These are phyloP conservation scores for Tausonia pullulans DNA, from an alignment of 1,284 basidiomycete genomes.

Conservation along the genomic window DNA sequence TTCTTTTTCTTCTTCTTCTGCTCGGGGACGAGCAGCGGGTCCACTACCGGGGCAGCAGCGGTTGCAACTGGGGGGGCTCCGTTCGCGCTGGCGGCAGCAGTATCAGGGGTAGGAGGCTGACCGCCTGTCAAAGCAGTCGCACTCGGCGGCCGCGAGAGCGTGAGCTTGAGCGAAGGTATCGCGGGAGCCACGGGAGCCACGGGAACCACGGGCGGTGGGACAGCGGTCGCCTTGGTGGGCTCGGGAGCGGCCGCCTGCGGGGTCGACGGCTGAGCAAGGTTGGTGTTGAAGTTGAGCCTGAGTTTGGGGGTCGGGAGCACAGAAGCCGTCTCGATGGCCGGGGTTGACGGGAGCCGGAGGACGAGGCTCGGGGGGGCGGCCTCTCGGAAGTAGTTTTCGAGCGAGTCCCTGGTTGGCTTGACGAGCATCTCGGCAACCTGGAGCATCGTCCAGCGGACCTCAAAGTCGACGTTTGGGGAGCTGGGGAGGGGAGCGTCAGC, in stretches of 20 bases:
- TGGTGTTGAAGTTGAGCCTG: neutral
- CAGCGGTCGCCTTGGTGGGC: neutral
- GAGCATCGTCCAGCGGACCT: slow-evolving; percentile 80
- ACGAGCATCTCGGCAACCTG: slow-evolving; percentile 88
- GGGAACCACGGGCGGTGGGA: slow-evolving; percentile 1
- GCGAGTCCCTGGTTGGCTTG: slow-evolving; percentile 41
- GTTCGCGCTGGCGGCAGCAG: too few species aligned
- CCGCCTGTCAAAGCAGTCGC: slow-evolving; percentile 31
- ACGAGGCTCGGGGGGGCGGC: slow-evolving; percentile 78
- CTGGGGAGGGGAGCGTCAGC: slow-evolving; percentile 34
- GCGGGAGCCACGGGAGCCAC: slow-evolving; percentile 2
- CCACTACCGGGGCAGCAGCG: too few species aligned
- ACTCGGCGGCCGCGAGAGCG: slow-evolving; percentile 18
- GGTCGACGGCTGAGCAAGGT: neutral
- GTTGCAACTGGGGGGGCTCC: too few species aligned
- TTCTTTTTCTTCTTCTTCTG: slow-evolving; percentile 37
- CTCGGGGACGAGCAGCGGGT: slow-evolving; percentile 19
- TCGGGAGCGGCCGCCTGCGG: neutral
- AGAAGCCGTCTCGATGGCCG: slow-evolving; percentile 49
- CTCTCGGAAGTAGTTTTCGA: slow-evolving; percentile 30
- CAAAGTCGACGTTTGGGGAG: slow-evolving; percentile 61
- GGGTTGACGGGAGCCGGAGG: slow-evolving; percentile 70
- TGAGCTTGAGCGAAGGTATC: slow-evolving; percentile 18
- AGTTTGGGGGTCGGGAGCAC: slow-evolving; percentile 32
- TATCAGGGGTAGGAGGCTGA: too few species aligned